A percentile compares a stretch with the other conserved stretches of the same genome.
Evolutionary conservation across 768 basidiomycete species (phyloP).

Genomic region (Hydnum rufescens): DNA sequence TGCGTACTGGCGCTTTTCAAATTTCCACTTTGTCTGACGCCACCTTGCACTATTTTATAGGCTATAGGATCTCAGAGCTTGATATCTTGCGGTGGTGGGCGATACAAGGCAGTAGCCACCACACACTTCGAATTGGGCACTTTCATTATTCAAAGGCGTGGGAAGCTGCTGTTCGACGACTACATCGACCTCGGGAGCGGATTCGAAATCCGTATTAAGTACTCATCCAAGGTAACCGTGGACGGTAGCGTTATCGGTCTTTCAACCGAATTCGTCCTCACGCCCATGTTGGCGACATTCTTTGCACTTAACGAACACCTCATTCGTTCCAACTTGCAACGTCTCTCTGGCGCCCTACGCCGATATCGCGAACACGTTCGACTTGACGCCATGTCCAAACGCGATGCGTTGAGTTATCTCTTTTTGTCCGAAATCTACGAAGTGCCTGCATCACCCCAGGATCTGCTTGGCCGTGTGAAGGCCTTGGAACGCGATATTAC

Average conservation of each 20-base stretch:
- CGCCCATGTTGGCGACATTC: slow-evolving; percentile 40
- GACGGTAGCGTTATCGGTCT: slow-evolving; percentile 39
- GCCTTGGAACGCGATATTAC: background rate
- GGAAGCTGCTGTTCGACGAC: slow-evolving; percentile 29
- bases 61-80: slow-evolving; percentile 17
- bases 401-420: slow-evolving; percentile 33
- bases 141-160: slow-evolving; percentile 33
- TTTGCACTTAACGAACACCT: slow-evolving; percentile 34
- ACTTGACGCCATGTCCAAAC: slow-evolving; percentile 33
- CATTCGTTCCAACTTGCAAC: slow-evolving; percentile 24
- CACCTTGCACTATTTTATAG: background rate
- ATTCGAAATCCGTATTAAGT: slow-evolving; percentile 40
- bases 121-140: slow-evolving; percentile 22
- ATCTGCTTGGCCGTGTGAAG: slow-evolving; percentile 27
- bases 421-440: slow-evolving; percentile 46
- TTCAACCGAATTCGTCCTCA: slow-evolving; percentile 44
- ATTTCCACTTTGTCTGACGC: background rate
- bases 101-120: slow-evolving; percentile 23
- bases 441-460: slow-evolving; percentile 27
- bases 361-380: slow-evolving; percentile 33
- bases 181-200: slow-evolving; percentile 43
- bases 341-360: slow-evolving; percentile 28
- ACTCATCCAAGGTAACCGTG: slow-evolving; percentile 30
- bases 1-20: slow-evolving; percentile 14
- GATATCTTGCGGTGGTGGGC: slow-evolving; percentile 25